Evolutionary conservation across 768 basidiomycete genomes (phyloP), one percentile per base, ranked within the genome.

Genomic region (Favolaschia claudopus): DNA sequence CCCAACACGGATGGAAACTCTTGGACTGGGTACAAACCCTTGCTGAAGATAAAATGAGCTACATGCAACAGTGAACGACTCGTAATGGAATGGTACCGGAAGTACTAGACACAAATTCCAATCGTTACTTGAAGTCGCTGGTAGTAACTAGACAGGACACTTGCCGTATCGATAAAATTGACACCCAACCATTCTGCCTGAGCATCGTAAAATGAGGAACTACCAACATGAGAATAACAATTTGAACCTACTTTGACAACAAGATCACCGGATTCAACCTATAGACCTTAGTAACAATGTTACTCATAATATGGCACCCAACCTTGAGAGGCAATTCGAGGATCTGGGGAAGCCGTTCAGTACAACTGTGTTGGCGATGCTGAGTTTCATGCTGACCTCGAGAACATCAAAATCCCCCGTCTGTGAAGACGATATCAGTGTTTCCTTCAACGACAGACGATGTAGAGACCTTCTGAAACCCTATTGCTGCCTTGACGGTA

Each of bases 121-220:
- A n/a, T n/a, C n/a, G n/a, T n/a, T n/a, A n/a, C n/a, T n/a, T n/a
- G n/a, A n/a, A n/a, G n/a, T n/a, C n/a, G n/a, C n/a, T n/a, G n/a
- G n/a, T n/a, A n/a, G n/a, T n/a, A n/a, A n/a, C n/a, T n/a, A n/a
- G n/a, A n/a, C n/a, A n/a, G n/a, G n/a, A n/a, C n/a, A n/a, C n/a
- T n/a, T n/a, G n/a, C n/a, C 22, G 62, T 63, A 43, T 63, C 62
- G 36, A 63, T 63, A 37, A 91, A 97, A 77, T 97, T 97, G 67
- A 96, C 83, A 8, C 92, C 93, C 8, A 82, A 76, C 64, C 88
- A 94, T 65, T 92, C 85, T 20, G 88, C 79, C 90, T 58, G 22
- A 19, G 36, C 25, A 28, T 27, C 24, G 29, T n/a, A n/a, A n/a
- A n/a, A n/a, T n/a, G n/a, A n/a, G n/a, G n/a, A n/a, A n/a, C n/a